Base-by-base conservation (phyloP, 371 early-diverging fungal genomes). In the Lichtheimia ornata region DNA sequence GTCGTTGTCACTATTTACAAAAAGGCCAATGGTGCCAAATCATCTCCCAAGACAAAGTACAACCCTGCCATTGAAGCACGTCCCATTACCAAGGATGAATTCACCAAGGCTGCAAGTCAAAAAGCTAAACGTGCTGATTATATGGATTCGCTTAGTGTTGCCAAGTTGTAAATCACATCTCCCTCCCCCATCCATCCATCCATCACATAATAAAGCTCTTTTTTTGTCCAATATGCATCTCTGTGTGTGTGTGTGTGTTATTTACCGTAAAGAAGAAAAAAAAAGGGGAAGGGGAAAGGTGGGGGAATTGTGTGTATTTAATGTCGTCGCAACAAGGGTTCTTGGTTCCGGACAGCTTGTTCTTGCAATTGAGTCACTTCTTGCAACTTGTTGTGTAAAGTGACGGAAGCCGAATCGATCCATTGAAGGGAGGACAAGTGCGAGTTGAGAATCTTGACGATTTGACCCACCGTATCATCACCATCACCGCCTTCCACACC, bases 391-490 rank as follows among this genome's bases (percentile, higher is more conserved):
- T 70, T 65, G 63, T 86, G 77, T 53, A 86, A 63, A 20, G 66
- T 52, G 4, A 71, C 66, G 7, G 85, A 76, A 13, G 70, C 63
- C 18, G 70, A 66, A 66, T 96, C 96, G 14, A 97, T 86, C 96
- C 96, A 96, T 76, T 94, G 90, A 57, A 97, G 81, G 27, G 94
- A 89, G 22, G 91, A 85, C 75, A 96, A 80, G 65, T 97, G 96
- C 20, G 87, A 81, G 65, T 95, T 94, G 61, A 97, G 82, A 57
- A 97, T 94, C 68, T 90, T 84, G 40, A 92, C 91, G 55, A 97
- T 92, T 75, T 94, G 87, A 65, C 66, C 54, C 64, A 64, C 70
- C 35, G 65, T 70, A 61, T 77, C 69, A 24, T 74, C 79, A 28
- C 75, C 75, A 30, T 65, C 80, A 44, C 77, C 66, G 1, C 63